Evolutionary conservation across 345 rosid species (phyloP).

Genomic region (Rhizophora apiculata): DNA sequence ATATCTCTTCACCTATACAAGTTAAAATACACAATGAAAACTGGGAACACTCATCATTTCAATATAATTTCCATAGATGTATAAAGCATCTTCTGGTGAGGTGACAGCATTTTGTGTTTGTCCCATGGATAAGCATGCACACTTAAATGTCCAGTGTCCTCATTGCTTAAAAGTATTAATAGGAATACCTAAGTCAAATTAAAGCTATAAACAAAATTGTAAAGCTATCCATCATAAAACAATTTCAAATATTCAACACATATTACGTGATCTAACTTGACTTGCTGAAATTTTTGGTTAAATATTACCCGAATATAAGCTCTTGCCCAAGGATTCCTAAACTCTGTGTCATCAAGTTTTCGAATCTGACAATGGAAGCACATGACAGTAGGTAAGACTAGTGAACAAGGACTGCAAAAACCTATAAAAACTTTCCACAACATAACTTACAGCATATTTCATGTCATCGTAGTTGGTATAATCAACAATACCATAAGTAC

Average conservation of each 20-base stretch:
- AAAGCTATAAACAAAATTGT: neutral
- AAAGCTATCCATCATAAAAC: neutral
- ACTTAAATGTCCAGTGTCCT: neutral
- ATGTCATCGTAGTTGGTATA: slow-evolving; percentile 89
- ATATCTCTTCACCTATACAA: slow-evolving; percentile 60
- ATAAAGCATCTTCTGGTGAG: neutral
- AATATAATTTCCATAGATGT: too few relatives aligned
- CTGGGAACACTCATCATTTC: neutral
- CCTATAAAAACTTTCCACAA: too few relatives aligned
- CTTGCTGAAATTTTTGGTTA: neutral
- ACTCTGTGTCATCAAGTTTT: slow-evolving; percentile 82
- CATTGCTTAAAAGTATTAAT: neutral
- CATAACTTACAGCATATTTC: slow-evolving; percentile 84
- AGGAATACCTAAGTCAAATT: neutral
- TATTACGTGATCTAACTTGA: neutral
- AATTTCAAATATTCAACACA: neutral
- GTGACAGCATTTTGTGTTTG: neutral
- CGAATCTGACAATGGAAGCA: slow-evolving; percentile 38
- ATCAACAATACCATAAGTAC: slow-evolving; percentile 90
- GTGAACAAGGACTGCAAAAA: too few relatives aligned
- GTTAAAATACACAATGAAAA: neutral
- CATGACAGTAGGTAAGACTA: neutral
- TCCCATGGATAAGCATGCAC: neutral
- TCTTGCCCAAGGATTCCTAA: slow-evolving; percentile 85
- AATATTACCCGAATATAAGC: slow-evolving; percentile 60